Evolutionary conservation across 1,284 basidiomycete genomes (phyloP), one percentile per base, ranked within the genome.

Genomic region (Naganishia cerealis): DNA sequence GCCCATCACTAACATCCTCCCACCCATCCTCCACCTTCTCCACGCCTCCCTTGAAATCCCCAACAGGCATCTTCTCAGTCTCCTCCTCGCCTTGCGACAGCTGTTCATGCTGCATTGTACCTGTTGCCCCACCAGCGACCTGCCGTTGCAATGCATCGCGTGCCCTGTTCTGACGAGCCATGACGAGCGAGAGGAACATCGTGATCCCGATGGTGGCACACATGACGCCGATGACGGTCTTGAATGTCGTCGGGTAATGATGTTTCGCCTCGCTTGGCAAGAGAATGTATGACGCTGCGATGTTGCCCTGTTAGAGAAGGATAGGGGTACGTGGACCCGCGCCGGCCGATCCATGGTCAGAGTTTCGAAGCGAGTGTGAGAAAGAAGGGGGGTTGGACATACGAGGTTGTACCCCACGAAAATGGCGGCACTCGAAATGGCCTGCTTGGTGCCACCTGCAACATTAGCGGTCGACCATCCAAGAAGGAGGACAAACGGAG

Each of bases 371-470:
- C 26, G 29, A 4, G 36, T 24, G 24, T 5, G 15, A 5, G 18
- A 8, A 33, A 43, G 33, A 3, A 4, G 21, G 39, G 24, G 21
- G 39, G 24, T 2, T 1, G 24, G 16, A 67, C 66, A 24, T 39
- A 67, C 66, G 40, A 61, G 52, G 48, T 80, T 80, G 73, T 81
- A 83, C 5, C 80, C 82, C 4, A 82, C 72, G 65, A 83, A 83
- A 68, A 82, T 79, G 24, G 78, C 77, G 0, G 77, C 81, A 8
- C 71, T 73, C 0, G 79, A 75, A 40, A 82, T 76, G 12, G 81
- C 79, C 71, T 83, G 82, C 72, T 85, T 84, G 13, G 83, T 84
- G 0, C 79, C 74, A 16, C 83, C 83, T 0, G 80, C 79, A 4
- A 82, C 77, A 72, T 84, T 84, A 39, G 81, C 77, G 1, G 80